Base-by-base conservation (phyloP, 2,329 filamentous ascomycete genomes). In the Emmonsiellopsis sp. region DNA sequence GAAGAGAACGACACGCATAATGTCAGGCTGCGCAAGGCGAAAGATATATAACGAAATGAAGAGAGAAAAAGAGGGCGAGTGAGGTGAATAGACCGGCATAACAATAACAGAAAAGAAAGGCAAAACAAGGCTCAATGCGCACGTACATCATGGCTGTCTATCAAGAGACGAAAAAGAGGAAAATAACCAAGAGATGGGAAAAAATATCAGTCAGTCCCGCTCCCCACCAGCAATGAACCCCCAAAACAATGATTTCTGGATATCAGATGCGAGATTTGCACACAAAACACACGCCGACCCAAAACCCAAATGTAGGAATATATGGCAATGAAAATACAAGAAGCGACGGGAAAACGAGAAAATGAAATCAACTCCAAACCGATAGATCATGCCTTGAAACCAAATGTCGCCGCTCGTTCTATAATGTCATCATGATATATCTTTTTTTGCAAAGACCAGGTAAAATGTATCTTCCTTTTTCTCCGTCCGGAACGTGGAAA, bases 21-120 rank as follows among this genome's bases (percentile, higher is more conserved):
- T 33, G 39, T 43, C 51, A 54, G 21, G 21, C 21, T 27, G 21
- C 2, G 21, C 21, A 27, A 27, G 21, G 21, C 53, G 55, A 39
- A n/a, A 46, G 32, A 46, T 36, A 42, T 34, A 42, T 39, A 52
- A 17, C 32, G 40, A 55, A 54, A 52, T 45, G 40, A 56, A 56
- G 56, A 56, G 56, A 55, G 21, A 27, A 27, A 27, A 27, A 27
- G 21, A 27, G 21, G 21, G 21, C 21, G 21, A 27, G 21, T 27
- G 51, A 58, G 53, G 56, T 54, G 56, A 56, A 52, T 61, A 57
- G 51, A 60, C 56, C 53, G 58, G 54, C 53, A 57, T 53, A 59
- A 60, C 54, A 33, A 51, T 9, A 6, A 48, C 10, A 32, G 11
- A 32, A 8, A 27, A 7, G 3, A 48, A 32, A 17, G 10, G 10